Evolutionary conservation across 2,329 filamentous ascomycete species (phyloP).

Genomic region (Gnomoniopsis sp.): DNA sequence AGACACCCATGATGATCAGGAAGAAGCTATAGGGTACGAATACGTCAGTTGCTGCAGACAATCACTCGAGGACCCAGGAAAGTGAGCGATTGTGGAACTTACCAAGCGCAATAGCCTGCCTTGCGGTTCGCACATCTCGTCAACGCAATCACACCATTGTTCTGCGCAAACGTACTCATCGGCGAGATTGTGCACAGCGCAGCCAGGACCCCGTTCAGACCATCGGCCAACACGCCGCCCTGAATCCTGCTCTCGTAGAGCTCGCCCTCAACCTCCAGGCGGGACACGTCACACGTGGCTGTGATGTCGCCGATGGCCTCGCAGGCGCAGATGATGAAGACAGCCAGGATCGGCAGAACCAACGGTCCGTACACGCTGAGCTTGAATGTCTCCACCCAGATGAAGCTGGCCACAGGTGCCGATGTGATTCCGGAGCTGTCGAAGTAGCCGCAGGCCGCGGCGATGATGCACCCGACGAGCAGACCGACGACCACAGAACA

Average conservation of each 20-base stretch:
- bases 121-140: slow-evolving; percentile 79
- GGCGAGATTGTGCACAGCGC: slow-evolving; percentile 77
- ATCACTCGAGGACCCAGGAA: too few species aligned
- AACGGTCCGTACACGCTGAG: slow-evolving; percentile 69
- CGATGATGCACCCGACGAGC: slow-evolving; percentile 73
- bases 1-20: slow-evolving; percentile 76
- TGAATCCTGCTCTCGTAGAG: slow-evolving; percentile 75
- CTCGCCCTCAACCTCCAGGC: slow-evolving; percentile 68
- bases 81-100: too few species aligned
- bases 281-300: slow-evolving; percentile 76
- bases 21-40: slow-evolving; percentile 49
- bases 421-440: slow-evolving; percentile 67
- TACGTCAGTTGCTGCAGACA: neutral
- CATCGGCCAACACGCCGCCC: slow-evolving; percentile 75
- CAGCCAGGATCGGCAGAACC: slow-evolving; percentile 66
- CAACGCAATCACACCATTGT: slow-evolving; percentile 80
- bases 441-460: slow-evolving; percentile 75
- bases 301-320: slow-evolving; percentile 80
- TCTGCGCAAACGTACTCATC: slow-evolving; percentile 78
- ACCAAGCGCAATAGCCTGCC: slow-evolving; percentile 73
- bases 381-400: slow-evolving; percentile 77
- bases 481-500: slow-evolving; percentile 73
- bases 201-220: slow-evolving; percentile 70
- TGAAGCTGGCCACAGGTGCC: slow-evolving; percentile 69
- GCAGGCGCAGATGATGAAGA: slow-evolving; percentile 71